Evolutionary conservation across 306 rosid species (phyloP).

Genomic region (Cyclanthera cordifolia): DNA sequence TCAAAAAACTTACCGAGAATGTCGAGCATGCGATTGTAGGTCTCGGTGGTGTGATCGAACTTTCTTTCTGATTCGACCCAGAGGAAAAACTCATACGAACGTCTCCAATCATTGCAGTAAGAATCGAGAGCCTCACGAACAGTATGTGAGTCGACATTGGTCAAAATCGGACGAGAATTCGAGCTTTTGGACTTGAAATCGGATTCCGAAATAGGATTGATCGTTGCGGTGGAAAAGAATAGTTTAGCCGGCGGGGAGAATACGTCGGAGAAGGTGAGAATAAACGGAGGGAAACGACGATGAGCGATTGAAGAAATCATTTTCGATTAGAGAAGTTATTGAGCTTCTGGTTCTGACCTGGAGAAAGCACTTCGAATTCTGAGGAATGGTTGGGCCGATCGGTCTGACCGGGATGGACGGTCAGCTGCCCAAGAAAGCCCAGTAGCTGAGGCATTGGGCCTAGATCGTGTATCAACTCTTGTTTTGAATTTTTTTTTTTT

Average conservation of each 20-base stretch:
- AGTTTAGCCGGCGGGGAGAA: constrained; percentile 11
- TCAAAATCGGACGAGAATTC: not conserved
- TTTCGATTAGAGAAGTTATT: not conserved
- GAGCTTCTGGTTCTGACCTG: not conserved
- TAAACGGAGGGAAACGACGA: constrained; percentile 14
- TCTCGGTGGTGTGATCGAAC: constrained; percentile 52
- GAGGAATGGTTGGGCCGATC: not conserved
- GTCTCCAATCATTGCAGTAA: constrained; percentile 70
- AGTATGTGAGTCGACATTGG: constrained; percentile 24
- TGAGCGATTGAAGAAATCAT: constrained; percentile 22
- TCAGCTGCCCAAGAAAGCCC: not conserved
- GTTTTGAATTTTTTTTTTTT: no score
- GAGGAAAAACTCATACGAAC: constrained; percentile 70
- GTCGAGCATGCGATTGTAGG: constrained; percentile 54
- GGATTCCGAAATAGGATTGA: constrained; percentile 15
- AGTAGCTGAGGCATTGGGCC: not conserved
- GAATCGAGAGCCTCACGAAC: constrained; percentile 45
- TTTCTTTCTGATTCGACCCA: constrained; percentile 37
- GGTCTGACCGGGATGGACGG: not conserved
- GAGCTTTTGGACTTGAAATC: not conserved
- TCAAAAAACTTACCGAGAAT: constrained; percentile 76
- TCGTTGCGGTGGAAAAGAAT: constrained; percentile 17
- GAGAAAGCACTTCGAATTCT: not conserved
- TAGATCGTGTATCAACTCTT: not conserved
- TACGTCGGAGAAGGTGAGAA: constrained; percentile 10